These are phyloP conservation scores for Tetrastigma voinierianum DNA, from an alignment of 164 flowering plant genomes.

Conservation along the genomic window DNA sequence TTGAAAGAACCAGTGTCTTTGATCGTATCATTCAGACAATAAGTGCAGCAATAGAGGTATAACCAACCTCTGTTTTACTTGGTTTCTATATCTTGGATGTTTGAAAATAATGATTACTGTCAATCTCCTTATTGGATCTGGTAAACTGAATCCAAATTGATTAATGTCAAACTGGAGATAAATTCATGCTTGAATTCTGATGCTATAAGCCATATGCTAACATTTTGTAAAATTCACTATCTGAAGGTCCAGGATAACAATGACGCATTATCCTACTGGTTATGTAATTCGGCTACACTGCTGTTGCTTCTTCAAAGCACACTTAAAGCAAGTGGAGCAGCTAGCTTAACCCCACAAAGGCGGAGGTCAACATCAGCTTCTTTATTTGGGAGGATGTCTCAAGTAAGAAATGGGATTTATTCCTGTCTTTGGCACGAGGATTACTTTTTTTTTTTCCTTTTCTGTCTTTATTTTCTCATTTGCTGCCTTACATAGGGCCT, in stretches of 20 bases:
- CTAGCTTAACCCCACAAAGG: conserved; percentile 88
- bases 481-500: conserved; percentile 48
- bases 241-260: conserved; percentile 81
- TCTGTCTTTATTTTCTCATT: background rate
- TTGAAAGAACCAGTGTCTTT: conserved; percentile 90
- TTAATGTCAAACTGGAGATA: no score
- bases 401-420: conserved; percentile 35
- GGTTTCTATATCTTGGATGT: background rate
- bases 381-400: conserved; percentile 96
- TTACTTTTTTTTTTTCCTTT: background rate
- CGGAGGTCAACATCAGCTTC: conserved; percentile 84
- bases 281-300: conserved; percentile 85
- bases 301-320: conserved; percentile 93
- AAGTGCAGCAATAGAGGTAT: conserved; percentile 83
- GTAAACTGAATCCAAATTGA: no score
- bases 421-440: background rate
- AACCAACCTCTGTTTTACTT: background rate
- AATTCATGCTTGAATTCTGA: no score
- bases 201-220: no score
- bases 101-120: no score
- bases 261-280: conserved; percentile 80
- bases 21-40: conserved; percentile 93
- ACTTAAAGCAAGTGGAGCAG: conserved; percentile 93
- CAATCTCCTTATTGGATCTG: no score
- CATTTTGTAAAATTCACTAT: background rate